Base-by-base conservation (phyloP, 2,329 filamentous ascomycete species). In the Penicillium sp. region DNA sequence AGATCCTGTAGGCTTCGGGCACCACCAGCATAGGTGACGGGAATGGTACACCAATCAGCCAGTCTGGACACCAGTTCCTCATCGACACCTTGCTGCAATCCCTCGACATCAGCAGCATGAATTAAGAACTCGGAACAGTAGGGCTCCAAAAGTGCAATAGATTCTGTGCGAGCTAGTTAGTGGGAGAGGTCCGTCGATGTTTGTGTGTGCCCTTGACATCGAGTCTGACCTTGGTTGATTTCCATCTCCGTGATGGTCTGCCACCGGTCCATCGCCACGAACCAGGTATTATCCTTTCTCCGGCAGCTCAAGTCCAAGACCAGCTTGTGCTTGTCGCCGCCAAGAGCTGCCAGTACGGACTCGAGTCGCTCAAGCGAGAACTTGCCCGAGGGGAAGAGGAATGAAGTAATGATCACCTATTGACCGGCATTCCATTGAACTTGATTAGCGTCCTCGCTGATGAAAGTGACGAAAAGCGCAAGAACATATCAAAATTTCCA, bases 251-350 rank as follows among this genome's bases (percentile, higher is more conserved):
- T 98, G 57, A 98, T 89, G 1, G 92, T 96, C 82, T 98, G 95
- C 95, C 95, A 99, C 76, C 96, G 96, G 77, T 99, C 91, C 89
- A 96, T 99, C 57, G 95, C 94, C n/a, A 99, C 95, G 70, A 90
- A 92, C 95, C 95, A 99, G 41, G 81, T 88, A 57, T 88, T 82
- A 39, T 84, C 90, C 61, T 88, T 88, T 59, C 88, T 84, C 54
- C 95, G 87, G 74, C 95, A 99, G 77, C 92, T 96, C 25, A 99
- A 84, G 73, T 99, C 95, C 73, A 99, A 93, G 66, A 99, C 94
- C 51, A 99, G 86, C 77, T 91, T 95, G 51, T 82, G 79, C 73
- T 83, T 91, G 73, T 96, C 89, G 55, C 88, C 88, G 28, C 83
- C 89, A 5, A 99, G 83, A 1, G 88, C 85, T 25, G 81, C 75